Evolutionary conservation across 2,329 filamentous ascomycete genomes (phyloP).

Genomic region (Neurospora crassa): DNA sequence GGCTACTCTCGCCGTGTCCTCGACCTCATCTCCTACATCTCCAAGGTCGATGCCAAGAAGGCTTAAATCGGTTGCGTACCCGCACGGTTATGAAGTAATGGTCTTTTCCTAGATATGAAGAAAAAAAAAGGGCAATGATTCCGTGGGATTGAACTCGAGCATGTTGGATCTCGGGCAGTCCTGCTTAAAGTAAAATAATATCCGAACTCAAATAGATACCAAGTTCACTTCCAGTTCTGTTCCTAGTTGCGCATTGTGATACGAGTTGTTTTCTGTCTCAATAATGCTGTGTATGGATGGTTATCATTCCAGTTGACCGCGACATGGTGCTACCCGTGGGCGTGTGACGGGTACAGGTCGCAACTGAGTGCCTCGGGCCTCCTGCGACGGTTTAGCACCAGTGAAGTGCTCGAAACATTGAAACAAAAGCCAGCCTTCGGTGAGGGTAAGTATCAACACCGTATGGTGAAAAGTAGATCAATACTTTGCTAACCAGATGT

Average conservation of each 20-base stretch:
- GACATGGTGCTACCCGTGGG: neutral
- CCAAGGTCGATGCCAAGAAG: conserved; percentile 61
- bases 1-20: conserved; percentile 95
- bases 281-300: neutral
- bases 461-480: neutral
- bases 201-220: neutral
- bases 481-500: neutral
- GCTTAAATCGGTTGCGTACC: conserved; percentile 18
- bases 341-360: neutral
- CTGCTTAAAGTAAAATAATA: neutral
- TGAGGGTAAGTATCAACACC: too few species aligned
- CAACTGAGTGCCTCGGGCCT: neutral
- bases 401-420: neutral
- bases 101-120: conserved; percentile 4
- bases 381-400: neutral
- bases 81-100: conserved; percentile 10
- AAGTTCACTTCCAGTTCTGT: neutral
- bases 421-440: neutral
- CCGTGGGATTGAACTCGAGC: neutral
- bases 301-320: neutral
- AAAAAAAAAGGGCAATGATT: conserved; percentile 2
- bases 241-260: neutral
- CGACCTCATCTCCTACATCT: conserved; percentile 69
- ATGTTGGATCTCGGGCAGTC: neutral
- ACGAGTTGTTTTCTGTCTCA: neutral